Evolutionary conservation across 129 eudicot genomes (phyloP).

Genomic region (Artemisia tridentata): DNA sequence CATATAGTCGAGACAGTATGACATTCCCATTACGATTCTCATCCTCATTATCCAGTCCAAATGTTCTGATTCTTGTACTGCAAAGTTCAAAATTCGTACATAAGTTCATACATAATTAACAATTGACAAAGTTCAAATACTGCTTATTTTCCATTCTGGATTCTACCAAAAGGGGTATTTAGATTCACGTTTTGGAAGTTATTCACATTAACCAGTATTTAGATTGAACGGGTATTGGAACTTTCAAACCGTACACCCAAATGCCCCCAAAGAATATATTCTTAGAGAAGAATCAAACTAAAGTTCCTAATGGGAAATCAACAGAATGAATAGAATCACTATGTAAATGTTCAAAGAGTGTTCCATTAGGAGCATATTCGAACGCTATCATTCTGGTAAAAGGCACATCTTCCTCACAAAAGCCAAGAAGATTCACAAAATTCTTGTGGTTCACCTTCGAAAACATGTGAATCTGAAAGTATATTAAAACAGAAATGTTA

Average conservation of each 20-base stretch:
- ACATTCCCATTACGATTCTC: conserved; percentile 88
- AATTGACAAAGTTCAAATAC: not conserved
- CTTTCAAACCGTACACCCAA: too few species aligned
- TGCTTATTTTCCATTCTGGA: not conserved
- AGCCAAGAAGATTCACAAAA: conserved; percentile 81
- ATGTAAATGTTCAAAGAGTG: conserved; percentile 90
- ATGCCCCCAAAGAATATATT: not conserved
- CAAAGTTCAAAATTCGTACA: conserved; percentile 20
- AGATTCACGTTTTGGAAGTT: not conserved
- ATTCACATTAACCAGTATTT: not conserved
- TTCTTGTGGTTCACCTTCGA: conserved; percentile 94
- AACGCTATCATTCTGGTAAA: conserved; percentile 93
- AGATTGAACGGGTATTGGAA: not conserved
- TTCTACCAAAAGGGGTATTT: conserved; percentile 4
- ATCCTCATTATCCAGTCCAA: conserved; percentile 78
- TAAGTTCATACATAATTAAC: not conserved
- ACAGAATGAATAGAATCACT: conserved; percentile 41
- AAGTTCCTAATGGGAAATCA: not conserved
- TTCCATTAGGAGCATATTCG: conserved; percentile 96
- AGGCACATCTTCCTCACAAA: conserved; percentile 81
- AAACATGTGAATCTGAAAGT: conserved; percentile 66
- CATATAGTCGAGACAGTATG: conserved; percentile 88
- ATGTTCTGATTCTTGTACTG: conserved; percentile 96
- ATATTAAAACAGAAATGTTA: not conserved
- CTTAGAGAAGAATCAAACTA: not conserved